A percentile compares a stretch with the other conserved stretches of the same genome.
Conservation (phyloP, 192 early-diverging fungal species). For the Mortierella claussenii region DNA sequence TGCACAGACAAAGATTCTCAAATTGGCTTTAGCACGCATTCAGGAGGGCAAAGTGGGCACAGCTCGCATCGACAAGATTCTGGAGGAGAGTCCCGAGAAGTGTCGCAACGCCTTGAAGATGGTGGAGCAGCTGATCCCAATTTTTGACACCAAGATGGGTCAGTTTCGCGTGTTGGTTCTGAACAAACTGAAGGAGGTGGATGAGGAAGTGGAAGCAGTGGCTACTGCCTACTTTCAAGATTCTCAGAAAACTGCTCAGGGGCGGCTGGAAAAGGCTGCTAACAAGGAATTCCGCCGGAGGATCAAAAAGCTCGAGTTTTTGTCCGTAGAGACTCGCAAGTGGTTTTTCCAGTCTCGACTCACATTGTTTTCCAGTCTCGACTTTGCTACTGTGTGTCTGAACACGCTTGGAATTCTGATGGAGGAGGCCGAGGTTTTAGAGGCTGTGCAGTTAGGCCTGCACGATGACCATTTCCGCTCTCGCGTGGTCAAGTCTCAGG, state of each 20-base stretch:
- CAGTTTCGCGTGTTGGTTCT: conserved; percentile 46
- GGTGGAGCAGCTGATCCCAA: conserved; percentile 49
- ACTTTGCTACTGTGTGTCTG: conserved; percentile 64
- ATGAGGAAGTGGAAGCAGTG: conserved; percentile 51
- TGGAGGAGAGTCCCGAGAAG: conserved; percentile 49
- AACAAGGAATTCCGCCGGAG: conserved; percentile 78
- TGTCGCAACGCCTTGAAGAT: conserved; percentile 41
- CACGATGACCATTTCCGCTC: conserved; percentile 56
- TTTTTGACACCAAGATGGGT: conserved; percentile 51
- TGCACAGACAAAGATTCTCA: conserved; percentile 50
- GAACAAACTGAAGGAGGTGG: conserved; percentile 52
- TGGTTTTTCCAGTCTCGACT: conserved; percentile 68
- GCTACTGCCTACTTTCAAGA: conserved; percentile 45
- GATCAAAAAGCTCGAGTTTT: conserved; percentile 69
- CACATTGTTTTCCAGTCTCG: conserved; percentile 64
- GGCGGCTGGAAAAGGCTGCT: conserved; percentile 66
- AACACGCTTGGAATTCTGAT: conserved; percentile 76
- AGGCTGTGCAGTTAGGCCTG: conserved; percentile 64
- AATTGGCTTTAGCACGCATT: conserved; percentile 42
- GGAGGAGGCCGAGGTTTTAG: conserved; percentile 79
- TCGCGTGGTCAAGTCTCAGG: conserved; percentile 68
- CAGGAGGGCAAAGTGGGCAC: conserved; percentile 46
- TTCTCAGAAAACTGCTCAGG: conserved; percentile 61
- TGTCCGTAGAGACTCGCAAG: conserved; percentile 65
- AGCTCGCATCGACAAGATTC: conserved; percentile 42